Evolutionary conservation across 2,329 filamentous ascomycete genomes (phyloP), one percentile per base, ranked within the genome.

Genomic region (Phaeosphaeria sp.): DNA sequence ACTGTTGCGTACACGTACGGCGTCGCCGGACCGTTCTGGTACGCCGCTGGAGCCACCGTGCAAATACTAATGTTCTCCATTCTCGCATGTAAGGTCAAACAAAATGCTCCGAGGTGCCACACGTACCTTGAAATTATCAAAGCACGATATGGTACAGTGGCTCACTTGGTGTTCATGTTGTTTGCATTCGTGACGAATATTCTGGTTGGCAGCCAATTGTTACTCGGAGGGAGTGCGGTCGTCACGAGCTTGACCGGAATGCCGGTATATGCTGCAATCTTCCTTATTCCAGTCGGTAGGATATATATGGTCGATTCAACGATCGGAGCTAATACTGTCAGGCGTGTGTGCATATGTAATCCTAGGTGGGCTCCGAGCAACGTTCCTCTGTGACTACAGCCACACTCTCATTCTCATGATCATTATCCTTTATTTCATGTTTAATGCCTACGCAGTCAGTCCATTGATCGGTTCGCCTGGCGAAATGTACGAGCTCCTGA

Each of bases 11-110:
- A 73, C 48, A 64, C 55, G 1, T 72, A 75, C 36, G 71, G 72
- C 17, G 68, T 74, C 3, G 69, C 70, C 1, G 72, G 71, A 5
- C 66, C 71, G 0, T 74, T 73, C 43, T 75, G 72, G 79, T 81
- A 80, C 48, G 78, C 75, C 1, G 78, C 78, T n/a, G 77, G 77
- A 25, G 78, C 77, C 3, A 80, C 77, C 1, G 73, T 80, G 1
- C 78, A 80, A 61, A 81, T 82, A 50, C 64, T 82, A 25, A 69
- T 79, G 52, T 82, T 82, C 62, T 73, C 77, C 4, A 73, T 80
- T 10, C 67, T 81, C 33, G 78, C 79, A 9, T 78, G 77, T 55
- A 80, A 80, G 59, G 76, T 79, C 58, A 81, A 80, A 57, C 71
- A 76, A 46, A 75, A 79, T 56, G 70, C 78, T 46, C 73, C 79